Base-by-base conservation (phyloP, 306 rosid species). In the Castanopsis chinensis region DNA sequence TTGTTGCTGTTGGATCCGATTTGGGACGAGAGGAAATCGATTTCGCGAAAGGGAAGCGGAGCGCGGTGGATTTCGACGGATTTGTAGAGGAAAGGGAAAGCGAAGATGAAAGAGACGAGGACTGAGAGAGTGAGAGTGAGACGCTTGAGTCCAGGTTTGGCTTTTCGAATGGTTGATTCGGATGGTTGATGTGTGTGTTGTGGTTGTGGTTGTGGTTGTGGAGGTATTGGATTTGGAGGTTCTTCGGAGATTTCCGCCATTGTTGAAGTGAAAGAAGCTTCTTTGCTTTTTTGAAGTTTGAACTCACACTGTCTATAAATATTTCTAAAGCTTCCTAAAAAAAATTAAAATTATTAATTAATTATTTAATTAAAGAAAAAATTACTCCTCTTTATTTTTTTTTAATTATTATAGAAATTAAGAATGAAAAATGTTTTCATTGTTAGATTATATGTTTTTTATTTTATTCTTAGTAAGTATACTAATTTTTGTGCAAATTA, bases 21-120 rank as follows among this genome's bases (percentile, higher is more conserved):
- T 82, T 82, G 86, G 59, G 87, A 83, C 4, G 98, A 91, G 76
- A 95, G 88, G 0, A 87, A 77, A 3, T 95, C 96, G 56, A 95
- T 88, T 45, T 83, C 90, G 15, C 82, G 80, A 74, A 95, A 95
- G 2, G 99, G 99, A 17, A 95, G 90, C 0, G 97, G 93, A 1
- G 98, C 91, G 21, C 96, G 94, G 85, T 92, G 90, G 73, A 95
- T 95, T 86, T 95, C 98, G 3, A 95, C 94, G 60, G 98, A 89
- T 82, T 90, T 95, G 94, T 93, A 92, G 23, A 95, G 79, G 72
- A 92, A 63, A 5, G 97, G 99, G 58, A 91, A 85, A 71, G 91
- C 97, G 70, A 93, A 35, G 72, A 96, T 28, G 88, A 96, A 96
- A 25, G 94, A 91, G 88, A 91, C 5, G 81, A 93, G 91, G 61